phyloP scores from a whole-genome alignment of 805 yeast genomes.

The Metschnikowia baotianmanensis region DNA sequence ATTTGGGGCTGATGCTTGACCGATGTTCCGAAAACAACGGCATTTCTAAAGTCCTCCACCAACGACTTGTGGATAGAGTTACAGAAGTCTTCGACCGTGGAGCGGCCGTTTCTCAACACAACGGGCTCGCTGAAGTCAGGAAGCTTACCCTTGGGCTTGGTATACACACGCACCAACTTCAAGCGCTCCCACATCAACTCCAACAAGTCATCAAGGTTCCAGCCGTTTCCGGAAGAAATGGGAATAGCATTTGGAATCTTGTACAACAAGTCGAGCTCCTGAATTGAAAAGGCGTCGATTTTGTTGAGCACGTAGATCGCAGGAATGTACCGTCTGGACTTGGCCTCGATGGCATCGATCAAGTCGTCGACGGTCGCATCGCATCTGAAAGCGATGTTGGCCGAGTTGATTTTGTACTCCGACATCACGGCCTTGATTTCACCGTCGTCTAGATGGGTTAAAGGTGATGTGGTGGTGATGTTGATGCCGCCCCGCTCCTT shows the following conservation, averaged over 20 bases:
- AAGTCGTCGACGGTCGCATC: conserved; percentile 97
- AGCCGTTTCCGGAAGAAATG: conserved; percentile 90
- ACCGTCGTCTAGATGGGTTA: conserved; percentile 87
- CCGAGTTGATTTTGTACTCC: conserved; percentile 92
- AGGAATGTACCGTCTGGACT: conserved; percentile 90
- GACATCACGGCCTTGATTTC: conserved; percentile 95
- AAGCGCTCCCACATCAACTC: conserved; percentile 95
- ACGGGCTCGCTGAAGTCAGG: conserved; percentile 97
- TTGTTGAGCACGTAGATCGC: conserved; percentile 93
- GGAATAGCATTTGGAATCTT: conserved; percentile 98
- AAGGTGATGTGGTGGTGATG: conserved; percentile 88
- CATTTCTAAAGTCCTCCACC: conserved; percentile 90
- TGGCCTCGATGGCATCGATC: conserved; percentile 89
- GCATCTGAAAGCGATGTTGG: conserved; percentile 94
- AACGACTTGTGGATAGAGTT: conserved; percentile 91
- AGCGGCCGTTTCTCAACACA: conserved; percentile 76
- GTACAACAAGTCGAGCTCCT: conserved; percentile 86
- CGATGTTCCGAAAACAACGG: conserved; percentile 88
- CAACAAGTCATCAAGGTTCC: conserved; percentile 94
- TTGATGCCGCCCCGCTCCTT: conserved; percentile 96
- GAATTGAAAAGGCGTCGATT: conserved; percentile 90
- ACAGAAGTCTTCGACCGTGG: conserved; percentile 94
- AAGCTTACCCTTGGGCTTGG: conserved; percentile 91
- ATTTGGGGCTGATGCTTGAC: conserved; percentile 98
- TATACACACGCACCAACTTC: conserved; percentile 89